These are phyloP conservation scores for Neurospora sp. DNA, from an alignment of 495 filamentous ascomycete genomes.

Conservation along the genomic window DNA sequence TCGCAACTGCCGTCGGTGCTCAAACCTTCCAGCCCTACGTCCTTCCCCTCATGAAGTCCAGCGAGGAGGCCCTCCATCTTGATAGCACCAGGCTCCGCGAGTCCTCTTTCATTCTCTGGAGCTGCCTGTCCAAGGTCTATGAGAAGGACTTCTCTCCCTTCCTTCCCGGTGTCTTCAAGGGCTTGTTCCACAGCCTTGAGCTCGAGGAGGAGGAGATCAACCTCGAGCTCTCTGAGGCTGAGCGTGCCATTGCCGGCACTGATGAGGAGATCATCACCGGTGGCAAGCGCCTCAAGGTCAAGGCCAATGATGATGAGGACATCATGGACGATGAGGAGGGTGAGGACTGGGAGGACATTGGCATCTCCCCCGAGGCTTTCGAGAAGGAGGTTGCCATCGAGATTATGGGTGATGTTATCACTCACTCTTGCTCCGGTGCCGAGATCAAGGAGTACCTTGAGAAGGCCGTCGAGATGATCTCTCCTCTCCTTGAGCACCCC, in stretches of 20 bases:
- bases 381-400: slow-evolving; percentile 98
- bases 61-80: slow-evolving; percentile 83
- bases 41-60: slow-evolving; percentile 74
- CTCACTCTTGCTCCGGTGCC: slow-evolving; percentile 64
- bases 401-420: slow-evolving; percentile 85
- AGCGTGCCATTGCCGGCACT: slow-evolving; percentile 56
- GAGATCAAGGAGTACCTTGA: slow-evolving; percentile 70
- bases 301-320: slow-evolving; percentile 40
- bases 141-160: slow-evolving; percentile 81
- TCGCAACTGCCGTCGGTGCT: slow-evolving; percentile 79
- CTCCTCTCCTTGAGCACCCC: slow-evolving; percentile 69
- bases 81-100: slow-evolving; percentile 84
- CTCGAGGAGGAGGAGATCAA: slow-evolving; percentile 84
- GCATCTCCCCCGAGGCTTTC: slow-evolving; percentile 75
- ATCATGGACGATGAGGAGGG: slow-evolving; percentile 54
- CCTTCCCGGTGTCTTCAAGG: slow-evolving; percentile 75
- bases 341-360: slow-evolving; percentile 72
- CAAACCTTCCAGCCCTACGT: slow-evolving; percentile 86
- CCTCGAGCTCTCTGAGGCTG: slow-evolving; percentile 66
- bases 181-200: slow-evolving; percentile 73
- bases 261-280: slow-evolving; percentile 61
- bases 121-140: slow-evolving; percentile 88
- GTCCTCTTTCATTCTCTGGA: slow-evolving; percentile 95
- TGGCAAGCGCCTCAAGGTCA: slow-evolving; percentile 78
- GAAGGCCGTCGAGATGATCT: slow-evolving; percentile 73